phyloP scores from a whole-genome alignment of 495 filamentous ascomycete genomes.

The Penicillium paradoxum region DNA sequence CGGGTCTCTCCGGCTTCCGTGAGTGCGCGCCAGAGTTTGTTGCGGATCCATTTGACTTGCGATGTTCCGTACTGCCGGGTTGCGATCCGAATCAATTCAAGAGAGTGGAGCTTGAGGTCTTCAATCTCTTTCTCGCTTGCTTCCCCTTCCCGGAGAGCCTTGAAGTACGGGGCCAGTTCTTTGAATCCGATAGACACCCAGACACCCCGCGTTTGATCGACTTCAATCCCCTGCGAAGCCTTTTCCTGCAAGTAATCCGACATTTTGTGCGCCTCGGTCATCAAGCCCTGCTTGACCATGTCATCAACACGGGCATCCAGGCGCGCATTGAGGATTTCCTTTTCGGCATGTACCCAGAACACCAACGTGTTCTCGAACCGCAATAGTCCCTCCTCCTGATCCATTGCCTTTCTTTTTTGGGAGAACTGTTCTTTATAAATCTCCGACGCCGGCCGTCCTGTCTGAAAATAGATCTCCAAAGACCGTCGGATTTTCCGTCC shows the following conservation, averaged over 20 bases:
- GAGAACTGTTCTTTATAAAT: slow-evolving; percentile 72
- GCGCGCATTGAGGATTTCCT: slow-evolving; percentile 58
- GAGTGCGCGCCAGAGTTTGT: slow-evolving; percentile 67
- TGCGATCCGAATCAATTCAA: slow-evolving; percentile 64
- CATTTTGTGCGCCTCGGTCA: slow-evolving; percentile 61
- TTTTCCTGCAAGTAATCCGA: slow-evolving; percentile 48
- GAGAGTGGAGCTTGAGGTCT: slow-evolving; percentile 35
- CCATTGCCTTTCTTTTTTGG: slow-evolving; percentile 23
- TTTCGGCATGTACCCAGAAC: slow-evolving; percentile 81
- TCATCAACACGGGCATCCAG: slow-evolving; percentile 72
- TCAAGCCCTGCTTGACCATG: slow-evolving; percentile 74
- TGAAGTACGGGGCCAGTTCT: slow-evolving; percentile 70
- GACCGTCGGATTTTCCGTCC: slow-evolving; percentile 83
- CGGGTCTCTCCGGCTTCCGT: slow-evolving; percentile 43
- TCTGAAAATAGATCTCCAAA: slow-evolving; percentile 80
- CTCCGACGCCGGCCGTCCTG: slow-evolving; percentile 75
- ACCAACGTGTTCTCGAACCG: slow-evolving; percentile 57
- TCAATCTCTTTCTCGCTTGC: slow-evolving; percentile 37
- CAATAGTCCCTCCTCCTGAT: slow-evolving; percentile 27
- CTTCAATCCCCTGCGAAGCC: slow-evolving; percentile 40
- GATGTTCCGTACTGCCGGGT: slow-evolving; percentile 83
- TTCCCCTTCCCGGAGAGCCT: slow-evolving; percentile 39
- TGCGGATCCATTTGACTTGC: slow-evolving; percentile 82
- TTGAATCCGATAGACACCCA: slow-evolving; percentile 97
- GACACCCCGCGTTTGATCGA: slow-evolving; percentile 76